Percentiles rank a stretch among this genome's conserved stretches.
These are phyloP conservation scores for Penicillium sp. DNA, from an alignment of 2,329 filamentous ascomycete species.

Conservation along the genomic window DNA sequence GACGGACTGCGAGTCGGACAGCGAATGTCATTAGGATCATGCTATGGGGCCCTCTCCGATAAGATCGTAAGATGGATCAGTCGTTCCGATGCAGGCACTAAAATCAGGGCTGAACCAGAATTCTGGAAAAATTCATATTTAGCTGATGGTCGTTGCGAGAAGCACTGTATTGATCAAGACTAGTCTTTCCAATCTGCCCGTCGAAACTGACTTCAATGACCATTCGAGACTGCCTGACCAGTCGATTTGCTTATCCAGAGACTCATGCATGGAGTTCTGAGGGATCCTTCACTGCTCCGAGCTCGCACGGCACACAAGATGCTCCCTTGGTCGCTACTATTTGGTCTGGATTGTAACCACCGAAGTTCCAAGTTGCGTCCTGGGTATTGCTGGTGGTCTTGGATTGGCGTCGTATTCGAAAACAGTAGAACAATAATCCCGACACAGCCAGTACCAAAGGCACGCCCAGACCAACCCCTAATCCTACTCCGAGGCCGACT, in stretches of 20 bases:
- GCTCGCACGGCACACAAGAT: background rate
- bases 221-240: too few species aligned
- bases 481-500: background rate
- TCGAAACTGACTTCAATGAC: too few species aligned
- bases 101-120: too few species aligned
- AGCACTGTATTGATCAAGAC: too few species aligned
- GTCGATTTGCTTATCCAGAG: background rate
- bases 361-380: background rate
- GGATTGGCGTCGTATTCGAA: background rate
- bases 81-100: too few species aligned
- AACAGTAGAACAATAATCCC: background rate
- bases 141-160: too few species aligned
- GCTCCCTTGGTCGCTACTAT: background rate
- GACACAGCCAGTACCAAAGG: background rate
- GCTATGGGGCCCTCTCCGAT: too few species aligned
- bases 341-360: background rate
- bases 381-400: background rate
- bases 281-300: background rate
- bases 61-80: too few species aligned
- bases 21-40: background rate
- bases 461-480: background rate
- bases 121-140: too few species aligned
- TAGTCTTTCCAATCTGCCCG: too few species aligned
- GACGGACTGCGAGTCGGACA: conserved; percentile 4
- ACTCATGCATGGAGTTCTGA: background rate